Evolutionary conservation across 495 filamentous ascomycete genomes (phyloP).

Genomic region (Penicillium paxilli): DNA sequence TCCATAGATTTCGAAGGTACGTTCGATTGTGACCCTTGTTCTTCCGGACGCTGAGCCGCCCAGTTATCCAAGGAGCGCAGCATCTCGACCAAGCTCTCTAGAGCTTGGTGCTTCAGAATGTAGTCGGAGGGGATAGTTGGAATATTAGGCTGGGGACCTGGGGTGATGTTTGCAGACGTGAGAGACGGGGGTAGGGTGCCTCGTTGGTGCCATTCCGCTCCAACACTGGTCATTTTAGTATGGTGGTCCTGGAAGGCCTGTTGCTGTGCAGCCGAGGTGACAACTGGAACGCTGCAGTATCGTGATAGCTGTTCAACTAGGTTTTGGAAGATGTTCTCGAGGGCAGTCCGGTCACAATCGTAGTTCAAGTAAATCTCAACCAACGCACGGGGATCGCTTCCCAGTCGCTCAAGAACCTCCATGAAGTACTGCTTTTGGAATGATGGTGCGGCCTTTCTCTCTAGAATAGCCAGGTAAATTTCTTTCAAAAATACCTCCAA

Average conservation of each 20-base stretch:
- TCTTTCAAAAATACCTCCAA: constrained; percentile 98
- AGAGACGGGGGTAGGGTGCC: constrained; percentile 84
- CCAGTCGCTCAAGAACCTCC: constrained; percentile 78
- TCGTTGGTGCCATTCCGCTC: constrained; percentile 78
- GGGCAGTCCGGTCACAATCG: constrained; percentile 86
- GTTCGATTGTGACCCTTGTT: constrained; percentile 47
- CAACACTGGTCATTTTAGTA: constrained; percentile 53
- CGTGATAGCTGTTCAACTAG: constrained; percentile 91
- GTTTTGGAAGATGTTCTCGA: constrained; percentile 95
- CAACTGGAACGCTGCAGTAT: constrained; percentile 71
- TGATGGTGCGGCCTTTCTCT: constrained; percentile 78
- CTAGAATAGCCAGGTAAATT: constrained; percentile 92
- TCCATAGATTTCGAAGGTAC: constrained; percentile 68
- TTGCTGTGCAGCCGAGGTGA: constrained; percentile 74
- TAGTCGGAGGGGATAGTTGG: constrained; percentile 80
- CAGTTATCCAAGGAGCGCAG: constrained; percentile 89
- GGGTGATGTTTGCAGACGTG: constrained; percentile 69
- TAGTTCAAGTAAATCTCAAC: constrained; percentile 99
- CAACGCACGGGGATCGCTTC: constrained; percentile 79
- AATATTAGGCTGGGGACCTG: constrained; percentile 41
- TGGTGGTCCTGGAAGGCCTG: constrained; percentile 80
- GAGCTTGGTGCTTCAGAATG: constrained; percentile 78
- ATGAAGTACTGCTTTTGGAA: constrained; percentile 94
- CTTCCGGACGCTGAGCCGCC: constrained; percentile 75
- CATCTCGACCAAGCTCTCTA: constrained; percentile 86